phyloP scores from a whole-genome alignment of 2,329 filamentous ascomycete genomes.

The Colletotrichum spinosum region DNA sequence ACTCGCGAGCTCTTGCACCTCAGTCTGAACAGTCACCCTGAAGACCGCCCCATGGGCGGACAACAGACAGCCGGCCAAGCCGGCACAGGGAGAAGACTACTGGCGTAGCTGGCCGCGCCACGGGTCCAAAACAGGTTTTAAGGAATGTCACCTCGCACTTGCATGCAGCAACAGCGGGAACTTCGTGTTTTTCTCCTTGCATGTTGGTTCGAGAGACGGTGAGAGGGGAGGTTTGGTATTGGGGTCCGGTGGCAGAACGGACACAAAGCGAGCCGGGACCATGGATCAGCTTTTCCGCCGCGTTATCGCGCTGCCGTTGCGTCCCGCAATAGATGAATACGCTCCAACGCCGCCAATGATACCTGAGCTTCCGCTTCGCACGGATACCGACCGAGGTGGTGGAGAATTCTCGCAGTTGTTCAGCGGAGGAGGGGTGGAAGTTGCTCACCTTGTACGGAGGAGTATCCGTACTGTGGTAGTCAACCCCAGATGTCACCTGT shows the following conservation, averaged over 20 bases:
- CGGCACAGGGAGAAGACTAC: slow-evolving; percentile 29
- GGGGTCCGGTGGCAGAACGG: no score
- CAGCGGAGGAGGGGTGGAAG: not conserved
- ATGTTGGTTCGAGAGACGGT: slow-evolving; percentile 35
- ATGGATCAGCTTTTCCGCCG: slow-evolving; percentile 9
- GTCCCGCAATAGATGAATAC: slow-evolving; percentile 1
- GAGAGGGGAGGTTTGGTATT: not conserved
- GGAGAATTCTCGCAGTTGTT: not conserved
- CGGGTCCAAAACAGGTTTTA: slow-evolving; percentile 36
- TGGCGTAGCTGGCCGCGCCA: slow-evolving; percentile 14
- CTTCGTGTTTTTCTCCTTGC: slow-evolving; percentile 25
- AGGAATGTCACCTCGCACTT: slow-evolving; percentile 35
- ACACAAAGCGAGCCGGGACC: not conserved
- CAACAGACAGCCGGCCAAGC: slow-evolving; percentile 32
- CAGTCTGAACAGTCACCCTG: slow-evolving; percentile 29
- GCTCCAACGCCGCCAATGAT: not conserved
- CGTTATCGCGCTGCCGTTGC: not conserved
- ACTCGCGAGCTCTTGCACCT: not conserved
- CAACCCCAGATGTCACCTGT: slow-evolving; percentile 21
- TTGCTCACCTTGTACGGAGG: not conserved
- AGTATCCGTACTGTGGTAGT: not conserved
- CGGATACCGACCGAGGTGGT: slow-evolving; percentile 20
- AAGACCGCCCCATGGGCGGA: slow-evolving; percentile 9
- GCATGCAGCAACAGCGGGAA: slow-evolving; percentile 37
- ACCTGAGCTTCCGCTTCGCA: not conserved